Evolutionary conservation across 129 eudicot species (phyloP).

Genomic region (Helichrysum umbraculigerum): DNA sequence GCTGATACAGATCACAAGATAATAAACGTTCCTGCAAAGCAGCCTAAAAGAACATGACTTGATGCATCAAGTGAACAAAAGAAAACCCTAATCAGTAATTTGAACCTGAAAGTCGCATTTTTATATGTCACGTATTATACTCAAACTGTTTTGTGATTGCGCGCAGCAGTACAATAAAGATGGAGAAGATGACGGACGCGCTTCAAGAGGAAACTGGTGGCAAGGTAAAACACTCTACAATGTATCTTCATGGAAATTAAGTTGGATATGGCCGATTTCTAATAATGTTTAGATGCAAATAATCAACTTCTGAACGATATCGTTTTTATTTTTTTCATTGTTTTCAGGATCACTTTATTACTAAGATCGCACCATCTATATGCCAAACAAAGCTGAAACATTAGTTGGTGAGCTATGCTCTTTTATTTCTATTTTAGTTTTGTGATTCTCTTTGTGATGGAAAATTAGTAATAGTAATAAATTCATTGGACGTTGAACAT

Average conservation of each 20-base stretch:
- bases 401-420: conserved; percentile 30
- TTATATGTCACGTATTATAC: background rate
- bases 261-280: too few relatives aligned
- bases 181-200: conserved; percentile 75
- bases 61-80: background rate
- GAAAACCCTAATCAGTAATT: background rate
- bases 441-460: background rate
- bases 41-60: too few relatives aligned
- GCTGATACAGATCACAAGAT: too few relatives aligned
- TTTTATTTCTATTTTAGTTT: background rate
- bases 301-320: background rate
- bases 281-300: background rate
- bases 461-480: too few relatives aligned
- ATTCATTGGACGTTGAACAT: background rate
- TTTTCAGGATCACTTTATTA: conserved; percentile 79
- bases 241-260: background rate
- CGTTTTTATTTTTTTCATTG: conserved; percentile 21
- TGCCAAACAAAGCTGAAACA: background rate
- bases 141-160: conserved; percentile 8
- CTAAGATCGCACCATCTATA: conserved; percentile 14
- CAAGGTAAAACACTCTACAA: conserved; percentile 45
- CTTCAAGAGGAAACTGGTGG: conserved; percentile 96
- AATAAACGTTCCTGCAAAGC: too few relatives aligned
- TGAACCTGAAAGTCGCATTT: background rate
- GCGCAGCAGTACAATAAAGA: conserved; percentile 48